These are phyloP conservation scores for Pythium apleroticum DNA, from an alignment of 352 stramenopile genomes.

Conservation along the genomic window DNA sequence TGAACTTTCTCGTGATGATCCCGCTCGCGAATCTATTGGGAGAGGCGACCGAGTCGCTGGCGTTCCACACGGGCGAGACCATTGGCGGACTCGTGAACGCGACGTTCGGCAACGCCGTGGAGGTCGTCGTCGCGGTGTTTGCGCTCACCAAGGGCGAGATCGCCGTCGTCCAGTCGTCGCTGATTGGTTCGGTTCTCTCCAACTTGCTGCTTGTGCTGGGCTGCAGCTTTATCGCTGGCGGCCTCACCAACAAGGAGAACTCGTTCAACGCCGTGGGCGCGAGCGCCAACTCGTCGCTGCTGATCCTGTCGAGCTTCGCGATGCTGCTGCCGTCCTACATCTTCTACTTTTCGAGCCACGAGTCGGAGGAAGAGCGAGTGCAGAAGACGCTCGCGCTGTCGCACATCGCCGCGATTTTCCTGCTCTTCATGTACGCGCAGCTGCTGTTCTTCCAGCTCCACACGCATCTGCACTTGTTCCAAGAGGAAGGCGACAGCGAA, in stretches of 20 bases:
- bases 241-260: conserved; percentile 75
- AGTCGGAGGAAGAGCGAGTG: conserved; percentile 68
- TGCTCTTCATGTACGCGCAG: conserved; percentile 93
- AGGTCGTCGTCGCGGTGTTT: conserved; percentile 96
- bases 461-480: conserved; percentile 94
- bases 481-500: conserved; percentile 44
- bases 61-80: conserved; percentile 95
- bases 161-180: conserved; percentile 95
- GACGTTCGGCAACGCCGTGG: conserved; percentile 97
- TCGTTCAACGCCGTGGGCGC: conserved; percentile 92
- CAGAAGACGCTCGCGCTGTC: conserved; percentile 75
- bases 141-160: conserved; percentile 94
- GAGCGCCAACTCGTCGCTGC: conserved; percentile 93
- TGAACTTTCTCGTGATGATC: conserved; percentile 98
- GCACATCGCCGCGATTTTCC: conserved; percentile 73
- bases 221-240: conserved; percentile 94
- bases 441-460: conserved; percentile 96
- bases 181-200: conserved; percentile 97
- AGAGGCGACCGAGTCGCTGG: conserved; percentile 96
- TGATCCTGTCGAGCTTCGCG: conserved; percentile 93
- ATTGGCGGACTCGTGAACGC: conserved; percentile 97
- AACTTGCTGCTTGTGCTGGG: conserved; percentile 98
- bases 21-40: conserved; percentile 95
- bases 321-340: conserved; percentile 94
- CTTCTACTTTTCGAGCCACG: conserved; percentile 81